Evolutionary conservation across 345 rosid species (phyloP), one percentile per base, ranked within the genome.

Genomic region (Atalantia buxifolia): DNA sequence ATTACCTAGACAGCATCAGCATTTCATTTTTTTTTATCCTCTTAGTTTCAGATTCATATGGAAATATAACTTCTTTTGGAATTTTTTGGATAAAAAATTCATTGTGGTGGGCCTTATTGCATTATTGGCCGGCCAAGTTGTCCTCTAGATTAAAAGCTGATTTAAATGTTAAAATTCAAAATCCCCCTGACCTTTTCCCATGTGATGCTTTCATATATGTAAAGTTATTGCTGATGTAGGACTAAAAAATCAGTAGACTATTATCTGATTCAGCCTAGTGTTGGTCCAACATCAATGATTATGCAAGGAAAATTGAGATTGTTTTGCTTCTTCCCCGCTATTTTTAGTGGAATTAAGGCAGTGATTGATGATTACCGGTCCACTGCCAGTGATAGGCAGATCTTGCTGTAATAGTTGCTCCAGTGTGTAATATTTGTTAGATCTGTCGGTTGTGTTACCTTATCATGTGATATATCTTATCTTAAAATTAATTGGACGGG

Each of bases 111-210:
- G 69, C 59, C 33, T 16, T 31, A 48, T 27, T 55, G 71, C 72
- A 25, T 69, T 16, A 42, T 6, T 27, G 24, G 78, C 31, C 56
- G 64, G 64, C 69, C 82, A 67, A 31, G 63, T 45, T 42, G 60
- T 28, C 40, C 61, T 8, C 40, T 50, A 2, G 62, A 71, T 71
- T 28, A 50, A 28, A 25, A 28, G 40, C 13, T 19, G 3, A 71
- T 30, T 60, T 66, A 50, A 67, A 74, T n/a, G 63, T 22, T 53
- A 68, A 8, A 45, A 33, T 30, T 7, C 56, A 61, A 45, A 33
- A 59, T 31, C 63, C 56, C 66, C 64, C 21, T 22, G 28, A 4
- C 55, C 21, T 38, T n/a, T 10, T 18, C 57, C 7, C 55, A n/a
- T 40, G 13, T 12, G 24, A 48, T 6, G 7, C 18, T 53, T 50